These are phyloP conservation scores for Mycena haematopus DNA, from an alignment of 768 basidiomycete genomes.

Conservation along the genomic window DNA sequence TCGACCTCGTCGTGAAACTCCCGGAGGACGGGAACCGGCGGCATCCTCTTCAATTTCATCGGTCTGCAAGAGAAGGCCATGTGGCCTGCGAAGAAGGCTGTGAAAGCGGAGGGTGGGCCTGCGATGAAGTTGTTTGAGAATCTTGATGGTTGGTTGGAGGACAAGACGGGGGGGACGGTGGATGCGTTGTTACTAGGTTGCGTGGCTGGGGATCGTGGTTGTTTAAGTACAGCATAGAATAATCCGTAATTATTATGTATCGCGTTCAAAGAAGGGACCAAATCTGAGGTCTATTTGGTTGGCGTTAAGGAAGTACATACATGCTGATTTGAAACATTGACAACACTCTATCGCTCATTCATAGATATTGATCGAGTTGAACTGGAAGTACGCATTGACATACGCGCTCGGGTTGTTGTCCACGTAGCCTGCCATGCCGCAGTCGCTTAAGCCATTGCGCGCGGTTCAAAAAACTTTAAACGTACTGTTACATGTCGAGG, in stretches of 20 bases:
- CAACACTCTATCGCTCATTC: neutral
- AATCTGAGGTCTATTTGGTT: neutral
- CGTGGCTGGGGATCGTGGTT: constrained; percentile 63
- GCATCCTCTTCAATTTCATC: constrained; percentile 72
- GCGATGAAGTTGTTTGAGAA: constrained; percentile 78
- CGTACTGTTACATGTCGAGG: constrained; percentile 63
- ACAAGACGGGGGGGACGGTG: constrained; percentile 64
- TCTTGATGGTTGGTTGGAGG: constrained; percentile 78
- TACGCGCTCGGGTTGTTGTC: constrained; percentile 69
- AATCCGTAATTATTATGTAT: neutral
- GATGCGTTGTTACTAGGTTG: constrained; percentile 75
- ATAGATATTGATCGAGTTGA: constrained; percentile 59
- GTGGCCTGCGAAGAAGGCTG: constrained; percentile 76
- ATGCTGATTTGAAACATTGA: neutral
- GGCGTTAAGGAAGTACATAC: neutral
- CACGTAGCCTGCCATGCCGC: constrained; percentile 54
- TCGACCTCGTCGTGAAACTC: constrained; percentile 75
- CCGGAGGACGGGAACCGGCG: constrained; percentile 38
- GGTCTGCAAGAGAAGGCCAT: constrained; percentile 85
- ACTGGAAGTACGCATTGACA: constrained; percentile 70
- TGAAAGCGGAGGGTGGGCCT: constrained; percentile 55
- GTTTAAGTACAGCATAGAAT: constrained; percentile 37
- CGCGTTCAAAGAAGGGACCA: neutral
- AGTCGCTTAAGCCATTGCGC: neutral
- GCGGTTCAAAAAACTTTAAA: constrained; percentile 17